Evolutionary conservation across 2,329 filamentous ascomycete genomes (phyloP), one percentile per base, ranked within the genome.

Genomic region (Cercospora sp.): DNA sequence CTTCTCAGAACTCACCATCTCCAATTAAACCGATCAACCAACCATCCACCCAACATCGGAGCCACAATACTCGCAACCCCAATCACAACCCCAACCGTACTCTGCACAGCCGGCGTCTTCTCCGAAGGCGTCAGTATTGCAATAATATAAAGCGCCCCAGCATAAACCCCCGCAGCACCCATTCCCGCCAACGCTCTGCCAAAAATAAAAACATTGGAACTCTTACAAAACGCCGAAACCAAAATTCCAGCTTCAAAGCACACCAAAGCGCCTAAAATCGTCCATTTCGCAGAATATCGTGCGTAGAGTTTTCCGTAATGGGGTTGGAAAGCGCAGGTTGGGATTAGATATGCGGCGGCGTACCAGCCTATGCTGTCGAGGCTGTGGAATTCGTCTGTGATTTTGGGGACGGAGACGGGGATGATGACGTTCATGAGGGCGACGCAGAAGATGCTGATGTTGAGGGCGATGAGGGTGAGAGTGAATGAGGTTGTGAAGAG

Each of bases 361-460:
- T 82, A 82, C 80, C 81, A 82, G 4, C 79, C 80, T 3, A 82
- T 77, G 72, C 82, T 80, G 10, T 75, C 72, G 10, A 82, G 72
- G 18, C 74, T 76, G 69, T 80, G 76, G 74, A 82, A 82, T 4
- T 78, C 75, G 10, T 75, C 77, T 0, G 81, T 82, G 53, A 82
- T 82, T 21, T 76, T 77, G 0, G 81, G 81, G 16, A 81, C 80
- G 0, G 80, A 80, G 9, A 57, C 34, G n/a, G 62, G 24, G 7
- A 65, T 58, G 28, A 65, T 65, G 32, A 43, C 34, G 62, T 57
- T 55, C 32, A 28, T 43, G 34, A 58, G 30, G 9, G 62, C 62
- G 49, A 65, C 62, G 30, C 49, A 26, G 49, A 65, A 58, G 49
- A 65, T 49, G 51, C 32, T 55, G 49, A 37, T 40, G 51, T 65